Percentiles rank a stretch among this genome's conserved stretches.
Evolutionary conservation across 805 yeast genomes (phyloP).

Genomic region (Candida boidinii): DNA sequence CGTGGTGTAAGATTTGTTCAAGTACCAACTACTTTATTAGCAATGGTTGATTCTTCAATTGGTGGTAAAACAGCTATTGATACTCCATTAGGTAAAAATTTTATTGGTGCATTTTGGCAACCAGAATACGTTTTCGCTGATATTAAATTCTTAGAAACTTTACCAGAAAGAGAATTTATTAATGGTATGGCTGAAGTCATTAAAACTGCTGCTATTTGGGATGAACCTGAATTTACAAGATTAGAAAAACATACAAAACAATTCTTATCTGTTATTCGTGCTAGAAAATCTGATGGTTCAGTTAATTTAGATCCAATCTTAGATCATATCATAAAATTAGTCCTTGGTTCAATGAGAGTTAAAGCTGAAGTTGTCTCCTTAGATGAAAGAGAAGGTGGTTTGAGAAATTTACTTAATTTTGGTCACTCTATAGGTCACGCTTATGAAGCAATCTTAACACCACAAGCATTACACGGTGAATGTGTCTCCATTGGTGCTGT

Average conservation of each 20-base stretch:
- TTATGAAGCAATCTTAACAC: conserved; percentile 93
- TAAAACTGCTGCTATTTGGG: conserved; percentile 98
- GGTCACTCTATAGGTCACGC: conserved; percentile 99
- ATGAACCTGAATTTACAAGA: conserved; percentile 77
- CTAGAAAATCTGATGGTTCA: conserved; percentile 28
- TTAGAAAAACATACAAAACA: conserved; percentile 66
- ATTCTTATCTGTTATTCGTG: conserved; percentile 61
- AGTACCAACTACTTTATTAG: conserved; percentile 84
- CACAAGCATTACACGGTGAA: conserved; percentile 95
- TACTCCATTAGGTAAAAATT: conserved; percentile 91
- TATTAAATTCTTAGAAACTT: conserved; percentile 73
- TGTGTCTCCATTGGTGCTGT: conserved; percentile 98
- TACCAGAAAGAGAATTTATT: conserved; percentile 89
- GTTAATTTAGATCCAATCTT: conserved; percentile 64
- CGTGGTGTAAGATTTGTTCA: conserved; percentile 93
- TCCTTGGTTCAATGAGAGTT: conserved; percentile 76
- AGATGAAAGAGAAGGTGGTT: conserved; percentile 93
- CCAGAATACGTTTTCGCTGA: conserved; percentile 85
- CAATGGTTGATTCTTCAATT: conserved; percentile 97
- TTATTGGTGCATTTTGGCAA: conserved; percentile 97
- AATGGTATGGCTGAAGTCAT: conserved; percentile 98
- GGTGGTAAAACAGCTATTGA: conserved; percentile 99
- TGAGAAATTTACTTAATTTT: conserved; percentile 85
- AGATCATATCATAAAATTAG: conserved; percentile 71
- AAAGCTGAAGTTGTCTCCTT: conserved; percentile 90